Base-by-base conservation (phyloP, 2,329 filamentous ascomycete species). In the Penicillium sp. region DNA sequence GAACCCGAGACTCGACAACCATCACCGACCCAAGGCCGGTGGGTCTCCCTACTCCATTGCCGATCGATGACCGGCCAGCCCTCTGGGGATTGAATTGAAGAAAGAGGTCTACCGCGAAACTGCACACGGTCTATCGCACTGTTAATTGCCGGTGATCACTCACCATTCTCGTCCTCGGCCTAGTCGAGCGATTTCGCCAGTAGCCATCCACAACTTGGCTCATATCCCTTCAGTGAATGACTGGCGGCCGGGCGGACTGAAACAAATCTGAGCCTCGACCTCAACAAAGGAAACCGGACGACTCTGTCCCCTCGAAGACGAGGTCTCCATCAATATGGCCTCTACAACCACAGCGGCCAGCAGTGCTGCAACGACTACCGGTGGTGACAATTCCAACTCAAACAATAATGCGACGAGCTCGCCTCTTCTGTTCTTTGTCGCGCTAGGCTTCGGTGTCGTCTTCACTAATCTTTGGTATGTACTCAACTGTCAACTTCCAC, bases 401-500 rank as follows among this genome's bases (percentile, higher is more conserved):
- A 74, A 73, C 62, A 70, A 70, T 11, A 81, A 55, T 49, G 84
- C 84, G 37, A 89, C 87, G 46, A 90, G 84, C 73, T 92, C 89
- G 39, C 90, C 90, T 40, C 77, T 95, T 57, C 81, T 95, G 6
- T 98, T 98, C 80, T 97, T 98, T 74, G 92, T 98, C 57, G 94
- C 95, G 16, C 82, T 99, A 33, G 95, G 95, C 4, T 98, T 99
- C 70, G 95, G 95, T 69, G 95, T 99, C 19, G 95, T 99, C 46
- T 99, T 99, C 73, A 99, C 95, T 52, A 99, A 99, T 77, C 81
- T 99, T 77, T 99, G 95, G 95, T 98, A 84, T 81, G 89, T 13
- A 13, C n/a, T 22, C 18, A 18, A 33, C 18, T 19, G 9, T 19
- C 9, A 27, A 33, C n/a, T 10, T 7, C n/a, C n/a, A 19, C 27